These are phyloP conservation scores for Bryum argenteum DNA, from an alignment of 225 moss, liverwort and hornwort species.

Conservation along the genomic window DNA sequence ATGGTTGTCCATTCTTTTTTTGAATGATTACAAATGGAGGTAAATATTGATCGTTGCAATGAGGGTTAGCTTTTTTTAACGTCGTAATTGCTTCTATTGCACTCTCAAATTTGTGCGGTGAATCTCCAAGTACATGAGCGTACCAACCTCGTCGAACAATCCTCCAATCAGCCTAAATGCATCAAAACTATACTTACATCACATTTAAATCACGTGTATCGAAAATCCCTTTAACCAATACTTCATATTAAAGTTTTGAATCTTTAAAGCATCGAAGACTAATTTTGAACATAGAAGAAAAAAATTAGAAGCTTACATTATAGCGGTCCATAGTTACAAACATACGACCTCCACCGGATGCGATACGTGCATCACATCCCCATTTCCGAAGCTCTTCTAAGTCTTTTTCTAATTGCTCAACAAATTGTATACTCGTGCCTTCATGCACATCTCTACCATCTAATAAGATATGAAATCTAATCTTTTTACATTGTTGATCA, in stretches of 20 bases:
- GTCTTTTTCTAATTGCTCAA: conserved; percentile 68
- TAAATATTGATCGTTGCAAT: conserved; percentile 70
- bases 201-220: background rate
- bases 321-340: conserved; percentile 88
- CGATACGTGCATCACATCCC: conserved; percentile 81
- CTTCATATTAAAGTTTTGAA: background rate
- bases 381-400: conserved; percentile 57
- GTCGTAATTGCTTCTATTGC: conserved; percentile 64
- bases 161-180: conserved; percentile 70
- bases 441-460: conserved; percentile 87
- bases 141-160: conserved; percentile 79
- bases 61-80: conserved; percentile 48
- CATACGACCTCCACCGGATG: conserved; percentile 89
- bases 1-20: conserved; percentile 58
- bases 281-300: background rate
- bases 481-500: conserved; percentile 75
- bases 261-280: too few species aligned
- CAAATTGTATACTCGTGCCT: conserved; percentile 67
- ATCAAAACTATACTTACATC: background rate
- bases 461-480: conserved; percentile 69
- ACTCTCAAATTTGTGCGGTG: conserved; percentile 71
- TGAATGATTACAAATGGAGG: conserved; percentile 75
- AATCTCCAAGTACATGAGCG: conserved; percentile 78
- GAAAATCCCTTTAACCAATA: too few species aligned
- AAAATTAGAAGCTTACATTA: conserved; percentile 45